Conservation (phyloP, 305 asterid genomes). For the Lippia alba region DNA sequence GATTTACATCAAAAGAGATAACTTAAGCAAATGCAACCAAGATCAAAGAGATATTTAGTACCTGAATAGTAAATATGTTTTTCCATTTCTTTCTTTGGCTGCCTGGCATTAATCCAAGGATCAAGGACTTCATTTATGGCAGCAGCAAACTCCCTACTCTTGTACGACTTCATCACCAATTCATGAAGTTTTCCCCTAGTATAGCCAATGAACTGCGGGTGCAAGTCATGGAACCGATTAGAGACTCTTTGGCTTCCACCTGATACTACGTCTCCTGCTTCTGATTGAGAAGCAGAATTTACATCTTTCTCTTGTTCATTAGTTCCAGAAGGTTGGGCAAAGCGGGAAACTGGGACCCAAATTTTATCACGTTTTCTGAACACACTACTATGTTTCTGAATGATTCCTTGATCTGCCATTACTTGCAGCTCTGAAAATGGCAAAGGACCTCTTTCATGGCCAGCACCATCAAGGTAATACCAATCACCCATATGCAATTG, state of each 20-base stretch:
- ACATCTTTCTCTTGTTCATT: slow-evolving; percentile 43
- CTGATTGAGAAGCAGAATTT: slow-evolving; percentile 43
- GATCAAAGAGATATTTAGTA: slow-evolving; percentile 33
- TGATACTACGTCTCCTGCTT: slow-evolving; percentile 39
- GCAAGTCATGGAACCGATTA: slow-evolving; percentile 67
- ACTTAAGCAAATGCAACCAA: slow-evolving; percentile 16
- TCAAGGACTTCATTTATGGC: slow-evolving; percentile 97
- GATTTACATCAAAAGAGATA: slow-evolving; percentile 20
- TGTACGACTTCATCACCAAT: slow-evolving; percentile 96
- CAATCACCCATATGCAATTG: slow-evolving; percentile 86
- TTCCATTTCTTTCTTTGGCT: slow-evolving; percentile 88
- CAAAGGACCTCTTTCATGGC: slow-evolving; percentile 94
- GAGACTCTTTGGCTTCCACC: slow-evolving; percentile 43
- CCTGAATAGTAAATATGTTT: slow-evolving; percentile 66
- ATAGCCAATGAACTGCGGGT: slow-evolving; percentile 95
- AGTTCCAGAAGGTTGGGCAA: slow-evolving; percentile 46
- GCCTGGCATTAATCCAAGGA: slow-evolving; percentile 96
- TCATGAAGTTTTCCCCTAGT: slow-evolving; percentile 98
- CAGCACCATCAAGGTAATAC: slow-evolving; percentile 97
- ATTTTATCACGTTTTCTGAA: slow-evolving; percentile 83
- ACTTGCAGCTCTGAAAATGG: slow-evolving; percentile 78
- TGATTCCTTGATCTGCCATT: slow-evolving; percentile 85
- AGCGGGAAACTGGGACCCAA: slow-evolving; percentile 85
- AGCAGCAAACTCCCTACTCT: slow-evolving; percentile 98
- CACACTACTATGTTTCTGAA: slow-evolving; percentile 78